A percentile compares a stretch with the other conserved stretches of the same genome.
phyloP scores from a whole-genome alignment of 2,329 filamentous ascomycete genomes.

The Botrytis tulipae region DNA sequence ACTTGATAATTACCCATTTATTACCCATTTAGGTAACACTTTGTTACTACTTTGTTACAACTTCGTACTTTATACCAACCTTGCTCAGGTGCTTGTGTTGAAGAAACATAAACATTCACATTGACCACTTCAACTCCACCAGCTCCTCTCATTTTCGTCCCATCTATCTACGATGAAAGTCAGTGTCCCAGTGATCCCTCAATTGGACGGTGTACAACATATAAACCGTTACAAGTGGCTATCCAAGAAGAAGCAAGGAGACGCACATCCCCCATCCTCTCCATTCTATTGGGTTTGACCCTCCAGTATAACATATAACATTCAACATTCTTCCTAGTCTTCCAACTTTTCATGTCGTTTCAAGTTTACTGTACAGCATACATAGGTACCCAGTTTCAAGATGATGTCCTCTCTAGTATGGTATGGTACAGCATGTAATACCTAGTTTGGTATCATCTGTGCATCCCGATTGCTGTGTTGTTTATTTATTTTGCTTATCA shows the following conservation, averaged over 20 bases:
- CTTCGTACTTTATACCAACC: no score
- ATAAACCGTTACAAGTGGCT: neutral
- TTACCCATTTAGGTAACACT: neutral
- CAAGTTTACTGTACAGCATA: neutral
- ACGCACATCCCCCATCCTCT: neutral
- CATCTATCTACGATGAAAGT: neutral
- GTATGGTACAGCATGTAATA: neutral
- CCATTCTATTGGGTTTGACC: neutral
- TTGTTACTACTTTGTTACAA: no score
- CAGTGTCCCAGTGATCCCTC: neutral
- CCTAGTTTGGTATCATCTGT: no score
- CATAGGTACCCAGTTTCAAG: neutral
- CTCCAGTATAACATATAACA: no score
- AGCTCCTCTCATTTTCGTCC: neutral
- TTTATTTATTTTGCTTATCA: conserved; percentile 2
- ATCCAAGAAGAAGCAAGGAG: neutral
- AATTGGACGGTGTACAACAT: neutral
- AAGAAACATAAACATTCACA: neutral
- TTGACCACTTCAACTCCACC: neutral
- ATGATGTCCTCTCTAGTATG: neutral
- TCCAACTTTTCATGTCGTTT: neutral
- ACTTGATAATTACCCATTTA: no score
- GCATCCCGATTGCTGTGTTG: neutral
- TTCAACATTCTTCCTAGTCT: neutral
- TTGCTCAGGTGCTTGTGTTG: no score